Base-by-base conservation (phyloP, 352 stramenopile species). In the Globisporangium alternatum region DNA sequence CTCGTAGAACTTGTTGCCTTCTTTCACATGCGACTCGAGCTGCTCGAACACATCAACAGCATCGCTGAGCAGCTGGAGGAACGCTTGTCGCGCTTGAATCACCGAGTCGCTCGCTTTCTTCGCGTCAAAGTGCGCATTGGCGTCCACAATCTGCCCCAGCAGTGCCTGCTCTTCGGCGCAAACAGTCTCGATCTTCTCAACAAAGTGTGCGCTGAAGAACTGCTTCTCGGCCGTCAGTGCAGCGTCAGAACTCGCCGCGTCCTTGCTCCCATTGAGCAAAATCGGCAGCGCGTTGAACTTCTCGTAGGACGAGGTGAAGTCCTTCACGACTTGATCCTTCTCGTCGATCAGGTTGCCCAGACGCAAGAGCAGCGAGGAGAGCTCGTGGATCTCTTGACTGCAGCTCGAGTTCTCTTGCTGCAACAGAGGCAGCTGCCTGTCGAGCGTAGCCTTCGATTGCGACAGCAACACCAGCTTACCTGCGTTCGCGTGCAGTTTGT, bases 21-120 rank as follows among this genome's bases (percentile, higher is more conserved):
- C 84, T 49, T 86, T 89, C 39, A 89, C 66, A 54, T 93, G 80
- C 17, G 80, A 89, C 67, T 90, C 72, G 3, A 93, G 77, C 61
- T 93, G 84, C 58, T 93, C 81, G 31, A 87, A 89, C 30, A 86
- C 70, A 44, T 93, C 81, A n/a, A 91, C 76, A 1, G 77, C 84
- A 51, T 90, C 81, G 53, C 80, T 83, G 30, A 91, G 63, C 21
- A 69, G 68, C 56, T 91, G 78, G 9, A 93, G 64, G 41, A 86
- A 89, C 8, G 65, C 65, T 62, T 93, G 80, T 10, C 81, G 81
- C 19, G 76, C 73, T 5, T 64, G 71, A 53, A 89, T 71, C 31
- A 88, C 70, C 31, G 75, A 67, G 65, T 93, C 79, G 25, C 74
- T 73, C 49, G 81, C 70, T 64, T 85, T 86, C 39, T 83, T 86